These are phyloP conservation scores for Carex myosuroides DNA, from an alignment of 176 grass and related monocot species.

Conservation along the genomic window DNA sequence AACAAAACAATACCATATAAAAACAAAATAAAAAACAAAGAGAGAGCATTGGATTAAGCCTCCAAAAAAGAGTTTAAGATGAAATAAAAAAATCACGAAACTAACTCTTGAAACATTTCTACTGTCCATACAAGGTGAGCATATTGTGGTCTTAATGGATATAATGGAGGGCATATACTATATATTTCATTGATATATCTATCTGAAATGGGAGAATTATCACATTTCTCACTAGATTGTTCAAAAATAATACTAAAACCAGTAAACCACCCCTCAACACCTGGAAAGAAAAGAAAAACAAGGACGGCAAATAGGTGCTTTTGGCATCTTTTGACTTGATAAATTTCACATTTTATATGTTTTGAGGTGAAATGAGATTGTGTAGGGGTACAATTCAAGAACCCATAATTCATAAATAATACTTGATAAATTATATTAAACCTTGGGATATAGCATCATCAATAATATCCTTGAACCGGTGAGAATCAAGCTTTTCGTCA, in stretches of 20 bases:
- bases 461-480: conserved; percentile 91
- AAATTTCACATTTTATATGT: not conserved
- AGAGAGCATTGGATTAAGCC: not conserved
- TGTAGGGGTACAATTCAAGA: not conserved
- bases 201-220: not conserved
- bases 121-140: not conserved
- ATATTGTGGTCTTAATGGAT: no score
- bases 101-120: not conserved
- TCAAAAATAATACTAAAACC: not conserved
- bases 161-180: not conserved
- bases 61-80: not conserved
- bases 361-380: not conserved
- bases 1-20: not conserved
- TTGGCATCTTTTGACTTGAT: not conserved
- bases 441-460: conserved; percentile 91
- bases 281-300: not conserved
- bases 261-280: not conserved
- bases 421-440: conserved; percentile 14
- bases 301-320: not conserved
- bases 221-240: not conserved
- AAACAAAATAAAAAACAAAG: not conserved
- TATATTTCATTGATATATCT: not conserved
- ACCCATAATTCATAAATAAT: not conserved
- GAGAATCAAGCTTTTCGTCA: conserved; percentile 84
- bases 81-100: not conserved